A percentile compares a stretch with the other conserved stretches of the same genome.
Evolutionary conservation across 1,284 basidiomycete species (phyloP).

Genomic region (Apiotrichum gamsii): DNA sequence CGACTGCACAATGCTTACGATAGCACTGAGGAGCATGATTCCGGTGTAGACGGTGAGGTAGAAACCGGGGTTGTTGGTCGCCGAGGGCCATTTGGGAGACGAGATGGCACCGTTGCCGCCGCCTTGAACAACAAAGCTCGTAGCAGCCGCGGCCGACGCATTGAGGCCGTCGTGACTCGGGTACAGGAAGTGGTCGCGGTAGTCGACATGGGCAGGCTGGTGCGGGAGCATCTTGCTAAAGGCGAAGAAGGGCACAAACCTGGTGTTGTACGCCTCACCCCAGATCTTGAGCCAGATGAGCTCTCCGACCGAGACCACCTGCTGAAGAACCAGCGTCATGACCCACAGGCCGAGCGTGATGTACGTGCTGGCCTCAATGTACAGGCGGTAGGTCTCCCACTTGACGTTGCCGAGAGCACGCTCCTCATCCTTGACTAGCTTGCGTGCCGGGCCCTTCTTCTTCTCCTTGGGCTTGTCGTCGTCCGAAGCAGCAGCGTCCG

Average conservation of each 20-base stretch:
- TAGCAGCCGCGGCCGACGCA: not conserved
- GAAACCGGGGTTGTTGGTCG: constrained; percentile 42
- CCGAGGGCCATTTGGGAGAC: constrained; percentile 42
- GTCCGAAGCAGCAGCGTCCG: constrained; percentile 46
- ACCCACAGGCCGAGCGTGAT: constrained; percentile 42
- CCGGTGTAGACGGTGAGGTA: constrained; percentile 47
- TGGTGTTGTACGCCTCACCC: constrained; percentile 42
- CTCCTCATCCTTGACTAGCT: constrained; percentile 49
- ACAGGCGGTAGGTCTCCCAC: constrained; percentile 70
- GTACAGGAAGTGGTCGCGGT: constrained; percentile 29
- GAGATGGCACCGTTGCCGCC: not conserved
- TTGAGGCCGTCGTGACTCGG: constrained; percentile 2
- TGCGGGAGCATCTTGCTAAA: not conserved
- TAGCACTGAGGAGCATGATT: constrained; percentile 31
- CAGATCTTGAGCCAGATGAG: constrained; percentile 65
- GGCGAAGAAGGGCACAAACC: constrained; percentile 20
- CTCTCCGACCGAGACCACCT: constrained; percentile 54
- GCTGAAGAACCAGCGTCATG: constrained; percentile 31
- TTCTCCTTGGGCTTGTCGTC: constrained; percentile 42
- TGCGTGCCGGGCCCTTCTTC: constrained; percentile 41
- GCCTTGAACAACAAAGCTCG: constrained; percentile 5
- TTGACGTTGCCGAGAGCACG: constrained; percentile 69
- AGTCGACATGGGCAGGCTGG: constrained; percentile 16
- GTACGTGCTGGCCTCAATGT: constrained; percentile 53
- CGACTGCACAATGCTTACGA: constrained; percentile 37